phyloP scores from a whole-genome alignment of 2,329 filamentous ascomycete genomes.

The Alternaria sp. region DNA sequence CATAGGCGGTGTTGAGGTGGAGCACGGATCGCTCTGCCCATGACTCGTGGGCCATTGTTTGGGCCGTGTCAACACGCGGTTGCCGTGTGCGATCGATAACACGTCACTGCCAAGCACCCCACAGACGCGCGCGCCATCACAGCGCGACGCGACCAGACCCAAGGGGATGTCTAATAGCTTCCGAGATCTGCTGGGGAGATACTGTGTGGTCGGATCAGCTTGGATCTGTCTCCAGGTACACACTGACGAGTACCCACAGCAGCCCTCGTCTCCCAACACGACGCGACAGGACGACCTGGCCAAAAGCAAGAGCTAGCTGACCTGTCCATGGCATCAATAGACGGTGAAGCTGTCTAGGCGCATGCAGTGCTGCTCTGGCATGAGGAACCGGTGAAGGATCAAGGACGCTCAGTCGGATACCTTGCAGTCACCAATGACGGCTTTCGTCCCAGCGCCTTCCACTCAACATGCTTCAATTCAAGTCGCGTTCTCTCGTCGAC shows the following conservation, averaged over 20 bases:
- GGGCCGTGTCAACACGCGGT: conserved; percentile 40
- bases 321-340: background rate
- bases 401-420: background rate
- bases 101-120: conserved; percentile 39
- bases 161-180: background rate
- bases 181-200: background rate
- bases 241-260: background rate
- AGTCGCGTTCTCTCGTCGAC: background rate
- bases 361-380: background rate
- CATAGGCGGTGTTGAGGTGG: conserved; percentile 30
- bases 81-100: conserved; percentile 27
- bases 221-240: background rate
- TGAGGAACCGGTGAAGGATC: background rate
- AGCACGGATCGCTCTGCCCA: conserved; percentile 29
- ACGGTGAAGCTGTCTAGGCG: background rate
- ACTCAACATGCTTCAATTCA: background rate
- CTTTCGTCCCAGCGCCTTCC: background rate
- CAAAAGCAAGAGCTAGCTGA: background rate
- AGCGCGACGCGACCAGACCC: conserved; percentile 22
- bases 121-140: conserved; percentile 21
- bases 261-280: background rate
- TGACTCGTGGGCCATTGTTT: conserved; percentile 18
- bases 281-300: background rate
- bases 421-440: background rate
- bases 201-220: background rate